These are phyloP conservation scores for Austroboletus novae-zelandiae DNA, from an alignment of 1,284 basidiomycete genomes.

Conservation along the genomic window DNA sequence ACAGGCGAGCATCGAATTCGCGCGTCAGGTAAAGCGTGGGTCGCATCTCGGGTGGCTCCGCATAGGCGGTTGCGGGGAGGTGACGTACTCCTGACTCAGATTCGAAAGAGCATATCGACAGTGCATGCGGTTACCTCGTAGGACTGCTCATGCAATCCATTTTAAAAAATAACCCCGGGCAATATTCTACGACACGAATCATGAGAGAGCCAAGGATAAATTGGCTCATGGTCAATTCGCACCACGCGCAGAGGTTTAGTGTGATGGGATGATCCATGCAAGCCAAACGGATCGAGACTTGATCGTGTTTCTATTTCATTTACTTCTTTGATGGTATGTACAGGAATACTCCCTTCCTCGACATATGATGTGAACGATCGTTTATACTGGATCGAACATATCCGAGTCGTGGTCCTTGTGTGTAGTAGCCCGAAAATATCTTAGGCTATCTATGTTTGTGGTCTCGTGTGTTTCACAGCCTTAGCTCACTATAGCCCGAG, in stretches of 20 bases:
- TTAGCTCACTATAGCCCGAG: no score
- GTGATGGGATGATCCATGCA: no score
- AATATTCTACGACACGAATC: conserved; percentile 68
- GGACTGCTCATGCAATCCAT: neutral
- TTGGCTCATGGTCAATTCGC: conserved; percentile 24
- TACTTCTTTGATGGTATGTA: no score
- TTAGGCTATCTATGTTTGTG: no score
- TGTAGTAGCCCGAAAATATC: no score
- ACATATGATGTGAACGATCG: no score
- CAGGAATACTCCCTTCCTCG: no score
- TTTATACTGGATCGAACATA: no score
- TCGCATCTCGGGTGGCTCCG: conserved; percentile 55
- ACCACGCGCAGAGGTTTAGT: conserved; percentile 10
- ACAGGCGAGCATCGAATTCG: conserved; percentile 42
- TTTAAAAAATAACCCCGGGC: conserved; percentile 60
- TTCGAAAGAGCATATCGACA: conserved; percentile 59
- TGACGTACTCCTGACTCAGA: conserved; percentile 50
- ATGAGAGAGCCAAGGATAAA: conserved; percentile 57
- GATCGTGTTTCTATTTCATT: no score
- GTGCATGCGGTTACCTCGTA: neutral
- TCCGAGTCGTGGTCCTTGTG: no score
- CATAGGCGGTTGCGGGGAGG: conserved; percentile 70
- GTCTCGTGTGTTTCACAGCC: no score
- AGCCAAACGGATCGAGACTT: no score
- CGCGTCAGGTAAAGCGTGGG: conserved; percentile 58